Conservation (phyloP, 805 yeast genomes). For the Blastobotrys chiropterorum region DNA sequence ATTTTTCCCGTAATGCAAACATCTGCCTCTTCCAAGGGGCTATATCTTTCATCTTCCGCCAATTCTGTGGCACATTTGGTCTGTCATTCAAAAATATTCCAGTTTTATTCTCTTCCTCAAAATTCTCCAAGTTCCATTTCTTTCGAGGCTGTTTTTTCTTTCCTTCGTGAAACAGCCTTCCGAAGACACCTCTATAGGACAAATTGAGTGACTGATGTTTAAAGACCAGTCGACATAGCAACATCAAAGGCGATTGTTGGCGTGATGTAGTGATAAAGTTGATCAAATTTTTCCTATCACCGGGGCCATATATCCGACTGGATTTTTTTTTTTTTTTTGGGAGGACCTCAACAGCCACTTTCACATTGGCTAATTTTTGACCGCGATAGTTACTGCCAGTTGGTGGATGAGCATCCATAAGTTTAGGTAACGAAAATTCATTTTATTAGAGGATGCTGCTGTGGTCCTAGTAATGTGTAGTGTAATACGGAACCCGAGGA, state of each 20-base stretch:
- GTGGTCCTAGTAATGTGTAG: too few relatives aligned
- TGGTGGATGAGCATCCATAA: too few relatives aligned
- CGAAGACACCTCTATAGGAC: neutral
- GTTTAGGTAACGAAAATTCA: too few relatives aligned
- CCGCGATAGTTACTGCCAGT: too few relatives aligned
- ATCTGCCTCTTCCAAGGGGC: slow-evolving; percentile 72
- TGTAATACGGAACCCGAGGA: too few relatives aligned
- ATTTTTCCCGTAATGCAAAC: slow-evolving; percentile 54
- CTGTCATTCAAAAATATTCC: slow-evolving; percentile 13
- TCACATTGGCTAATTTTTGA: too few relatives aligned
- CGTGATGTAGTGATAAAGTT: neutral
- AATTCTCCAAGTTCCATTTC: neutral
- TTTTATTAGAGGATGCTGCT: too few relatives aligned
- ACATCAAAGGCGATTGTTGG: neutral
- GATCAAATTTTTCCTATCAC: neutral
- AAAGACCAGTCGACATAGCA: neutral
- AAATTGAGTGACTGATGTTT: neutral
- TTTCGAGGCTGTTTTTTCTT: neutral
- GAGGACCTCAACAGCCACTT: neutral
- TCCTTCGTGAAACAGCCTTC: neutral
- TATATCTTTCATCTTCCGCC: slow-evolving; percentile 38
- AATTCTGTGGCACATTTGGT: slow-evolving; percentile 39
- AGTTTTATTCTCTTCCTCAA: neutral
- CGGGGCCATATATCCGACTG: neutral
- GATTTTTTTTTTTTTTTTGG: neutral